A percentile compares a stretch with the other conserved stretches of the same genome.
Conservation (phyloP, 1,139 yeast genomes). For the Hyphopichia fennica region DNA sequence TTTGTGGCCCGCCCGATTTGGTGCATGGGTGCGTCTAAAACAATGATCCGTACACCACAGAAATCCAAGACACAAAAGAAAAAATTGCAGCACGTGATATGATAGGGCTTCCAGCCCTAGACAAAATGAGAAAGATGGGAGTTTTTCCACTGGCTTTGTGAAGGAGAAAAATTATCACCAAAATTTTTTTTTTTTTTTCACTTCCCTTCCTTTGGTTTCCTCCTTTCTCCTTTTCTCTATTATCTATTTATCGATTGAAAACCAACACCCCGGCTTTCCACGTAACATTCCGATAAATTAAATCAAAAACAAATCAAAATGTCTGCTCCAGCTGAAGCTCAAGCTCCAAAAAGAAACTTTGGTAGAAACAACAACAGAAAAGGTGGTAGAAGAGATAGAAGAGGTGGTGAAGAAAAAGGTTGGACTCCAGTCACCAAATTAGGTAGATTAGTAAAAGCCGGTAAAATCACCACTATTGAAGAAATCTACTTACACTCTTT, state of each 20-base stretch:
- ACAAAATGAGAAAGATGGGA: too few relatives aligned
- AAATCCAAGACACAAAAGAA: too few relatives aligned
- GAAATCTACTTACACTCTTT: conserved; percentile 99
- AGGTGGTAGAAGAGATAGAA: conserved; percentile 59
- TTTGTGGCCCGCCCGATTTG: too few relatives aligned
- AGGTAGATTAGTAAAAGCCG: conserved; percentile 99
- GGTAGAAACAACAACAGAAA: conserved; percentile 59
- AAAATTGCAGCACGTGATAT: too few relatives aligned
- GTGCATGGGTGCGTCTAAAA: too few relatives aligned
- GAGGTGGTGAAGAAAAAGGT: conserved; percentile 92
- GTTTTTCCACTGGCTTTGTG: not conserved
- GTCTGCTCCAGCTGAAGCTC: conserved; percentile 55
- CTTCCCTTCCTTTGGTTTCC: not conserved
- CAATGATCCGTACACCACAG: too few relatives aligned
- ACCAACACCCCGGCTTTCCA: conserved; percentile 92
- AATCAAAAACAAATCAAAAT: conserved; percentile 29
- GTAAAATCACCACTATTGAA: conserved; percentile 94
- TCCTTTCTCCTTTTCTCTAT: conserved; percentile 8
- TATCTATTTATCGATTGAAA: conserved; percentile 68
- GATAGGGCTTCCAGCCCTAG: too few relatives aligned
- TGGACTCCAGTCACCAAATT: conserved; percentile 99
- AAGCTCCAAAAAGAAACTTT: conserved; percentile 65
- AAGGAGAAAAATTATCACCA: not conserved
- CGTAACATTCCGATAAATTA: conserved; percentile 77
- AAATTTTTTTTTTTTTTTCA: not conserved